Evolutionary conservation across 2,329 filamentous ascomycete species (phyloP).

Genomic region (Dothideomycetes sp.): DNA sequence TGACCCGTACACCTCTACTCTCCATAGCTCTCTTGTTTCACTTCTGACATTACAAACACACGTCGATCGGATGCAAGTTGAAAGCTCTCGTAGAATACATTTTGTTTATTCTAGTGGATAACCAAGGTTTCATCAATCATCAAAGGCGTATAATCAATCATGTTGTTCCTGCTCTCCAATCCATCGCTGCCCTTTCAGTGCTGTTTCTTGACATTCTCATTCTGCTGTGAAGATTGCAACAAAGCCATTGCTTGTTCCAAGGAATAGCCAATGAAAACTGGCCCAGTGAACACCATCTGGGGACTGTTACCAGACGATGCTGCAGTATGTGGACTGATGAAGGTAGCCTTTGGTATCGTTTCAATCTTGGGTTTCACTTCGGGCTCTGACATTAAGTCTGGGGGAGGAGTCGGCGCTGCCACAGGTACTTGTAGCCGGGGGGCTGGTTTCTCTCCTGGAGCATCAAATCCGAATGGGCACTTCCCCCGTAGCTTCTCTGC

Average conservation of each 20-base stretch:
- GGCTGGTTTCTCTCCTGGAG: neutral
- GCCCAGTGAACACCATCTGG: constrained; percentile 81
- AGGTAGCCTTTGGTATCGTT: neutral
- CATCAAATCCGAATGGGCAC: constrained; percentile 42
- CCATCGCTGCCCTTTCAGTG: constrained; percentile 4
- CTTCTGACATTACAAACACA: too few relatives aligned
- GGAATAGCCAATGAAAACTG: constrained; percentile 86
- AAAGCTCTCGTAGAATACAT: too few relatives aligned
- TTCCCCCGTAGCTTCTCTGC: constrained; percentile 28
- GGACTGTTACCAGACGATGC: constrained; percentile 24
- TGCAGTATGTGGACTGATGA: constrained; percentile 1
- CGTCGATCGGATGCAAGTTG: too few relatives aligned
- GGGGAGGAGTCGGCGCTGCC: neutral
- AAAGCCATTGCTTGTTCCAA: constrained; percentile 71
- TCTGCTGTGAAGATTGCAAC: constrained; percentile 39
- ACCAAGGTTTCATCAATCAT: too few relatives aligned
- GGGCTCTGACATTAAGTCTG: constrained; percentile 2
- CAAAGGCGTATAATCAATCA: too few relatives aligned
- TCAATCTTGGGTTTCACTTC: neutral
- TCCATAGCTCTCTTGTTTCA: too few relatives aligned
- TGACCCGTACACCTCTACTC: too few relatives aligned
- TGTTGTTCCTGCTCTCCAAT: too few relatives aligned
- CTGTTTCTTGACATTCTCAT: constrained; percentile 4
- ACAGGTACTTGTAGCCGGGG: neutral
- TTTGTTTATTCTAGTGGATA: too few relatives aligned